A percentile compares a stretch with the other conserved stretches of the same genome.
phyloP scores from a whole-genome alignment of 345 rosid genomes.

The Hibiscus trionum region DNA sequence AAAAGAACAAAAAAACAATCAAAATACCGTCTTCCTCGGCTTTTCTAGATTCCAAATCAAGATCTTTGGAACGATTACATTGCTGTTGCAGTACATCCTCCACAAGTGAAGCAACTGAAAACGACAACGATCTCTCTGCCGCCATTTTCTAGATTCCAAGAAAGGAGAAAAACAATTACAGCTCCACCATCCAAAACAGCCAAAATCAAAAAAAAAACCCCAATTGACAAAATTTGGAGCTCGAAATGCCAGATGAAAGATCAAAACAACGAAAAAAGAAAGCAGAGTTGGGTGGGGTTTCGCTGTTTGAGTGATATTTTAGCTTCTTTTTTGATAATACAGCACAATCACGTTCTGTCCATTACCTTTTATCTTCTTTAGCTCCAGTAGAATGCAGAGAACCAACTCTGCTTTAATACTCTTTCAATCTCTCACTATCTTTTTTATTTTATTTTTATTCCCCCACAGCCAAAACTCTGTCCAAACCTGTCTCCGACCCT shows the following conservation, averaged over 20 bases:
- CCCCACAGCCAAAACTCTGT: slow-evolving; percentile 4
- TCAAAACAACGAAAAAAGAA: background rate
- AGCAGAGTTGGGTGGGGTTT: background rate
- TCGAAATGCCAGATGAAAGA: slow-evolving; percentile 2
- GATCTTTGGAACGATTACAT: slow-evolving; percentile 37
- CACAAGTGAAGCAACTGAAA: slow-evolving; percentile 56
- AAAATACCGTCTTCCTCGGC: slow-evolving; percentile 64
- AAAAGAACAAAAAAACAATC: background rate
- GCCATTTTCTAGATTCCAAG: slow-evolving; percentile 22
- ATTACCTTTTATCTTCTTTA: slow-evolving; percentile 8
- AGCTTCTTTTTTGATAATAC: slow-evolving; percentile 5
- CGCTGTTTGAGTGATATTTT: background rate
- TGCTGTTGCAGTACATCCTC: slow-evolving; percentile 67
- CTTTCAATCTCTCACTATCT: slow-evolving; percentile 2
- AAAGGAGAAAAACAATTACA: background rate
- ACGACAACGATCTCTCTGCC: slow-evolving; percentile 34
- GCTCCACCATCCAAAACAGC: slow-evolving; percentile 10
- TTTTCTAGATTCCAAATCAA: slow-evolving; percentile 56
- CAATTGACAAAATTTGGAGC: slow-evolving; percentile 1
- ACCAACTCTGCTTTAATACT: slow-evolving; percentile 36
- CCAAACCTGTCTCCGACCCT: slow-evolving; percentile 28
- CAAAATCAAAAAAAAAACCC: slow-evolving; percentile 7
- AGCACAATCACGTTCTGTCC: slow-evolving; percentile 29
- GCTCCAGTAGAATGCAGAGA: slow-evolving; percentile 22
- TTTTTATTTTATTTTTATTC: background rate